Base-by-base conservation (phyloP, 2,329 filamentous ascomycete species). In the Penicillium sp. region DNA sequence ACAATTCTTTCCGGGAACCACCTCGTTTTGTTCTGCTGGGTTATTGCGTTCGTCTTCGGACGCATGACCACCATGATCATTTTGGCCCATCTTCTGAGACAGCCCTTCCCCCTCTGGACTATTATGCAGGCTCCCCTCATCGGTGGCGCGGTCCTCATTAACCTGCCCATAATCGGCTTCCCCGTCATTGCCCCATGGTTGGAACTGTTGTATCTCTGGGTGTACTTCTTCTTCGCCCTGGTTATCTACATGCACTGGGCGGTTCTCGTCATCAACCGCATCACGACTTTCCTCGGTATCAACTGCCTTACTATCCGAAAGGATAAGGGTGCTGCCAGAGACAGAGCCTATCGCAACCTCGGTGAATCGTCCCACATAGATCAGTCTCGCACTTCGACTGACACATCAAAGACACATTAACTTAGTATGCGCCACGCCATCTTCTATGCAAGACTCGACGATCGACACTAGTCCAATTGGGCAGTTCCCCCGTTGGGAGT, bases 21-120 rank as follows among this genome's bases (percentile, higher is more conserved):
- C 70, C 84, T 99, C 1, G 87, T 95, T 12, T 84, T 97, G 47
- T 96, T 96, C 76, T 97, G 93, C 79, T 78, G 96, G 59, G 96
- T 91, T 59, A 89, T 97, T 82, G 90, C 91, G n/a, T 93, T 97
- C 69, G 94, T 97, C 58, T 97, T 99, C 75, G 94, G 94, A 37
- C 89, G 94, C 66, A 92, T 99, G 88, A 97, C 94, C 0, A 99
- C 94, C 40, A 99, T 97, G 81, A 97, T 97, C 76, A 99, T 99
- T 71, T 86, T 99, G 19, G 93, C 94, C 3, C 94, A 99, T 75
- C 82, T 99, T 51, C 94, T 94, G 2, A 86, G 86, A 62, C 94
- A 97, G 74, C 90, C 93, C 4, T 99, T 97, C 77, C 94, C 94
- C 1, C 95, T 90, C 82, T 97, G 93, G 92, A 97, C 94, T 12